phyloP scores from a whole-genome alignment of 192 early-diverging fungal species.

The Coemansia sp. region DNA sequence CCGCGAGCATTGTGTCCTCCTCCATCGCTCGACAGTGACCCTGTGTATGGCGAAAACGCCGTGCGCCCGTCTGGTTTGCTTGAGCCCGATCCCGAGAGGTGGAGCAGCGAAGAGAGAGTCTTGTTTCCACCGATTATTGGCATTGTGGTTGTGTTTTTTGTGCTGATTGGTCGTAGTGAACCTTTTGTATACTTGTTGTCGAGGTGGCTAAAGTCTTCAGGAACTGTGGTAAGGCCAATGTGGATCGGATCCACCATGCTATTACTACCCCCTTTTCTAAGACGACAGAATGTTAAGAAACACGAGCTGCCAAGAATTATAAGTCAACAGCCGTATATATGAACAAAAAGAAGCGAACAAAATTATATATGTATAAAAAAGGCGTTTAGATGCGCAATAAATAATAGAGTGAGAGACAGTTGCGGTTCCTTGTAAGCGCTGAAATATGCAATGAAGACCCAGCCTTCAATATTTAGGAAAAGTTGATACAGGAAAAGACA shows the following conservation, averaged over 20 bases:
- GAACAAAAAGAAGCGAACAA: too few relatives aligned
- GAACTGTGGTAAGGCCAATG: constrained; percentile 44
- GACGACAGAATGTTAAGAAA: neutral
- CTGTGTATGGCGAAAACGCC: constrained; percentile 44
- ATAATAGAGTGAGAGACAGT: too few relatives aligned
- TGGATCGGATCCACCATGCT: constrained; percentile 53
- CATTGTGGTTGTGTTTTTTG: constrained; percentile 25
- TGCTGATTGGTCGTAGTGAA: constrained; percentile 10
- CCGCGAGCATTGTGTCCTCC: constrained; percentile 7
- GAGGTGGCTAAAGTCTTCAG: constrained; percentile 41
- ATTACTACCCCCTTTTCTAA: neutral
- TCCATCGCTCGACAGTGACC: constrained; percentile 25
- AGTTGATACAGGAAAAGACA: too few relatives aligned
- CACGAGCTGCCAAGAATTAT: neutral
- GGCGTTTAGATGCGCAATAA: too few relatives aligned
- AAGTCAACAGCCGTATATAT: neutral
- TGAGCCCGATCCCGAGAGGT: constrained; percentile 20
- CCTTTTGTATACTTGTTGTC: constrained; percentile 20
- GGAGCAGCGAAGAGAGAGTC: constrained; percentile 44
- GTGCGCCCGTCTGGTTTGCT: constrained; percentile 37
- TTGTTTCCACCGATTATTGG: constrained; percentile 52
- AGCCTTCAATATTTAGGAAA: too few relatives aligned
- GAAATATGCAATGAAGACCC: too few relatives aligned
- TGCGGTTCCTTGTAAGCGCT: too few relatives aligned
- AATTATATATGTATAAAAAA: too few relatives aligned